Evolutionary conservation across 345 rosid genomes (phyloP).

Genomic region (Sonneratia caseolaris): DNA sequence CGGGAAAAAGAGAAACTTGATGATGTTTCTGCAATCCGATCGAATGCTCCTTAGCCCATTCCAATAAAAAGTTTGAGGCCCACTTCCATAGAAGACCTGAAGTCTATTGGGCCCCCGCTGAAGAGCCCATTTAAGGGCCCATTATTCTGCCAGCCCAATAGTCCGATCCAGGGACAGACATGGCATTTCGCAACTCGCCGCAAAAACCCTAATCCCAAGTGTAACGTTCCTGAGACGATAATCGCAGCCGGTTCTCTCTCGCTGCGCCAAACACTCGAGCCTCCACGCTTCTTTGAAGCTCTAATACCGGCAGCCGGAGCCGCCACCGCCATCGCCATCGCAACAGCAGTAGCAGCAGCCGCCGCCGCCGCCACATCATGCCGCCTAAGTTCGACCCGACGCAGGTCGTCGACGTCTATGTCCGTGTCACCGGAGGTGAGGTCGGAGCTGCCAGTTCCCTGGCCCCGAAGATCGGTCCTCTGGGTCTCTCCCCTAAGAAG

Average conservation of each 20-base stretch:
- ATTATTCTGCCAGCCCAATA: not conserved
- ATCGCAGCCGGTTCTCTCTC: not conserved
- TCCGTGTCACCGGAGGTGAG: slow-evolving; percentile 23
- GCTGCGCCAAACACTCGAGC: not conserved
- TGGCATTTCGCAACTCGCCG: not conserved
- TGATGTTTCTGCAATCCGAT: too few species aligned
- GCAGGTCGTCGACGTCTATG: slow-evolving; percentile 20
- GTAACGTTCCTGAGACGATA: not conserved
- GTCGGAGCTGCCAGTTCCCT: slow-evolving; percentile 22
- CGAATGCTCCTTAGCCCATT: too few species aligned
- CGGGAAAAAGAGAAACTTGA: too few species aligned
- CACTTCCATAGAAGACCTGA: too few species aligned
- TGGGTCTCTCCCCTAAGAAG: slow-evolving; percentile 19
- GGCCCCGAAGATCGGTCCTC: slow-evolving; percentile 25
- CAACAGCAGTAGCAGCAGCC: not conserved
- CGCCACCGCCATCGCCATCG: not conserved
- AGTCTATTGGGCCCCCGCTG: too few species aligned
- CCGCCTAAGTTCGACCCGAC: slow-evolving; percentile 20
- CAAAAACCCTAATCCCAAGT: slow-evolving; percentile 8
- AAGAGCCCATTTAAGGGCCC: not conserved
- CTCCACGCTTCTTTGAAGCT: not conserved
- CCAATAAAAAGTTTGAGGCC: too few species aligned
- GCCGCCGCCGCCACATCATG: slow-evolving; percentile 1
- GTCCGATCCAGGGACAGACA: not conserved
- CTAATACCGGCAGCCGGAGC: not conserved